Base-by-base conservation (phyloP, 495 filamentous ascomycete genomes). In the Friedmanniomyces simplex region DNA sequence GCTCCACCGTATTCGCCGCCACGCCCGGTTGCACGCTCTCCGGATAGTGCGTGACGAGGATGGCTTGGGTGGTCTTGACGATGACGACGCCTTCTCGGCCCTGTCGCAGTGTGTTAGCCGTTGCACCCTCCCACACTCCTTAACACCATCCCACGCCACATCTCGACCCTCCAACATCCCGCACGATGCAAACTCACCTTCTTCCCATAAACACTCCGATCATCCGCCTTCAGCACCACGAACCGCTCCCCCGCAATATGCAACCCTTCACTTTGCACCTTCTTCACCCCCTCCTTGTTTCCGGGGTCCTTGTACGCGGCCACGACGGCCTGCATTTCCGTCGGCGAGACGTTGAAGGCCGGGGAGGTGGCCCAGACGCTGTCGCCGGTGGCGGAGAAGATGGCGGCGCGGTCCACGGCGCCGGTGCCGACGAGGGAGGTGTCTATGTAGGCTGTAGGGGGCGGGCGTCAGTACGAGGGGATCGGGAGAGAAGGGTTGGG, bases 341-440 rank as follows among this genome's bases (percentile, higher is more conserved):
- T 70, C 21, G 79, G 72, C 14, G 70, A 52, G 59, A 84, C 90
- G 62, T 70, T 71, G 76, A 94, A 94, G 59, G 75, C 80, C 20
- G 77, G 18, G 21, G 82, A 79, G n/a, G 75, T 67, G 55, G 91
- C 91, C 88, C 91, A 95, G 62, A 84, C 77, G 68, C 83, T 88
- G 68, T 88, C 86, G 67, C 90, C 88, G 59, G 85, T 83, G 57
- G 72, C 74, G 73, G 83, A 88, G 75, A 91, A 82, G 71, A 96
- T 94, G 67, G 87, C 87, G 65, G 82, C 93, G 74, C 87, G 84
- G 77, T 93, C 86, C 72, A 96, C 74, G 71, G 93, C 85, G 65
- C 83, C 83, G 63, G 78, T 83, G 74, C 79, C 88, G 67, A 97
- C 80, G 62, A 97, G 81, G 81, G 91, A 43, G 39, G 39, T 76